Base-by-base conservation (phyloP, 2,329 filamentous ascomycete species). In the Beauveria rudraprayagi region DNA sequence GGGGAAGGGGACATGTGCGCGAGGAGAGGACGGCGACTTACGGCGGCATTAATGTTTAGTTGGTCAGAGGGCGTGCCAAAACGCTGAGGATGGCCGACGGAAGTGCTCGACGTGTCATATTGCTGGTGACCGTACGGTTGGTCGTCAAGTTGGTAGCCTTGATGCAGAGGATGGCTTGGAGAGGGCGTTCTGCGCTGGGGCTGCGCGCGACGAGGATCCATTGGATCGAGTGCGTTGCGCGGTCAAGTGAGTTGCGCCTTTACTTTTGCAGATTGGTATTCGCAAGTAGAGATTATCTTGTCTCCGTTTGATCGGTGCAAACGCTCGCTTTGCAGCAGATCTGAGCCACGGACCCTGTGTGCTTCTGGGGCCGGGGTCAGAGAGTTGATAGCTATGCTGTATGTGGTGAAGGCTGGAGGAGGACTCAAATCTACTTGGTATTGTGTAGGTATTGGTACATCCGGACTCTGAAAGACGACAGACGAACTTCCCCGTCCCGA, bases 141-240 rank as follows among this genome's bases (percentile, higher is more conserved):
- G 72, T 96, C 90, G 50, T 94, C 88, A 52, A 95, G 82, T 71
- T 95, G 90, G 73, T 96, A 96, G 66, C 87, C 84, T 67, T 88
- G 84, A 62, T 84, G 84, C 17, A 88, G 76, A 30, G 88, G 89
- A 66, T 90, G 87, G 54, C 85, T 88, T 40, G 91, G 90, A 52
- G 91, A 94, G 58, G 90, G 90, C 61, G 89, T 85, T 66, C 88
- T 84, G 73, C 68, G 62, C 75, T 72, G 66, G 75, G 78, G 69
- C 85, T 81, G 59, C 28, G 43, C 52, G 43, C 46, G 46, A 46
- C 60, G 46, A 53, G 34, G 54, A 61, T 56, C 53, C 46, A 51
- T 56, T 41, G 44, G 43, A 47, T 58, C 60, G 53, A 28, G 50
- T 41, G 48, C 52, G 50, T 11, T 57, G 46, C 37, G 60, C 47